Evolutionary conservation across 306 rosid genomes (phyloP), one percentile per base, ranked within the genome.

Genomic region (Gillenia trifoliata): DNA sequence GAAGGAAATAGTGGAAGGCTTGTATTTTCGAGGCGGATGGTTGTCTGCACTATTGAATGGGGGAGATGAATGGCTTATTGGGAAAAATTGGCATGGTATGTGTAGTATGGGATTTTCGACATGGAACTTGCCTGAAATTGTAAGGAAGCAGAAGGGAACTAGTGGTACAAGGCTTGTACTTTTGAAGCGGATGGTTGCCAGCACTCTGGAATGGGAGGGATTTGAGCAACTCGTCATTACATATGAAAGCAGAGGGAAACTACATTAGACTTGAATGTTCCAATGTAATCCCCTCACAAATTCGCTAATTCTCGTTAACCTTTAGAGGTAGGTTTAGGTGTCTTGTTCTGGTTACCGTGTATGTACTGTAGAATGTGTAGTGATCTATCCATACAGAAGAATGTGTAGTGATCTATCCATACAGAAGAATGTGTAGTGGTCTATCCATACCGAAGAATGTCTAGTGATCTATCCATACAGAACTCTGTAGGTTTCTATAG

Each of bases 181-280:
- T 23, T 34, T 20, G 74, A 60, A 67, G 66, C 30, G 68, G 49
- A 43, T 74, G 74, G 76, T 64, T 74, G 65, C 73, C 31, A 70
- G 74, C 76, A n/a, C 29, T 69, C 23, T 54, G 79, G 76, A 72
- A 63, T 67, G 79, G 76, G 71, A 75, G 80, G 76, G 71, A 77
- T 69, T 69, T 70, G 81, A 72, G 77, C 70, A 76, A 64, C 73
- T 59, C 52, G 75, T 70, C 38, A 75, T 38, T 31, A 9, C 70
- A 59, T 67, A 54, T 74, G 76, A 75, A 84, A 40, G 77, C 79
- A 26, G 76, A 75, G 78, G 86, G 71, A 84, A 47, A 74, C 59
- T 66, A 45, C 68, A 45, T 73, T 71, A 64, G 52, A 69, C 79
- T 75, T 79, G 56, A 67, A 74, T 75, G 60, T 62, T 29, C 65